Evolutionary conservation across 202 grass and related monocot species (phyloP).

Genomic region (Panicum hallii): DNA sequence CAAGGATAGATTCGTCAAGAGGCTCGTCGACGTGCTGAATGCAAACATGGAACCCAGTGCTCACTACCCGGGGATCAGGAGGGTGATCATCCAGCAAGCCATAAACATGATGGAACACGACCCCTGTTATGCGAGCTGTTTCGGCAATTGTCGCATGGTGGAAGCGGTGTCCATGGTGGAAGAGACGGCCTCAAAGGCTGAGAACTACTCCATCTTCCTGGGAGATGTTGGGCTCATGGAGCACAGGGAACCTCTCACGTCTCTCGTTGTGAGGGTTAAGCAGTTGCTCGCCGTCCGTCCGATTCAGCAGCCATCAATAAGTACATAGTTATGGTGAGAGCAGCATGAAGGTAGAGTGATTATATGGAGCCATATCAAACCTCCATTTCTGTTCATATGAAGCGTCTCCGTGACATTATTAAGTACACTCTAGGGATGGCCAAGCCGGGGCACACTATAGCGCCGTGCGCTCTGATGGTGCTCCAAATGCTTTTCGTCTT

Average conservation of each 20-base stretch:
- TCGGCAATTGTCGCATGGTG: not conserved
- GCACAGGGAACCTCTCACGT: not conserved
- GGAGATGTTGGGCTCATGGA: conserved; percentile 1
- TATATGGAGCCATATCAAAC: too few relatives aligned
- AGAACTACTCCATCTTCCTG: not conserved
- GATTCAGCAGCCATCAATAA: not conserved
- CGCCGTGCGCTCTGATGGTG: too few relatives aligned
- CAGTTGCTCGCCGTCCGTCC: not conserved
- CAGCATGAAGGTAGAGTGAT: too few relatives aligned
- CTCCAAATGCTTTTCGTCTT: too few relatives aligned
- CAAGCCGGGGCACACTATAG: too few relatives aligned
- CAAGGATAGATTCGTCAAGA: not conserved
- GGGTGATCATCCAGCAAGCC: not conserved
- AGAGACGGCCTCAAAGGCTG: not conserved
- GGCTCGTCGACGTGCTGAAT: not conserved
- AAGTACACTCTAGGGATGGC: too few relatives aligned
- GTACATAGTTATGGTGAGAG: not conserved
- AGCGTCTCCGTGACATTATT: too few relatives aligned
- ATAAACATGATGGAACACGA: not conserved
- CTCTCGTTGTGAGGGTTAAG: not conserved
- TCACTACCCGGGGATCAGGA: not conserved
- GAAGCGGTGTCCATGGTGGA: not conserved
- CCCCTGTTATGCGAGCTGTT: not conserved
- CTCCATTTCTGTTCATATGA: too few relatives aligned
- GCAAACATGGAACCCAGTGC: not conserved